Conservation (phyloP, 2,329 filamentous ascomycete genomes). For the Neofusicoccum parvum region DNA sequence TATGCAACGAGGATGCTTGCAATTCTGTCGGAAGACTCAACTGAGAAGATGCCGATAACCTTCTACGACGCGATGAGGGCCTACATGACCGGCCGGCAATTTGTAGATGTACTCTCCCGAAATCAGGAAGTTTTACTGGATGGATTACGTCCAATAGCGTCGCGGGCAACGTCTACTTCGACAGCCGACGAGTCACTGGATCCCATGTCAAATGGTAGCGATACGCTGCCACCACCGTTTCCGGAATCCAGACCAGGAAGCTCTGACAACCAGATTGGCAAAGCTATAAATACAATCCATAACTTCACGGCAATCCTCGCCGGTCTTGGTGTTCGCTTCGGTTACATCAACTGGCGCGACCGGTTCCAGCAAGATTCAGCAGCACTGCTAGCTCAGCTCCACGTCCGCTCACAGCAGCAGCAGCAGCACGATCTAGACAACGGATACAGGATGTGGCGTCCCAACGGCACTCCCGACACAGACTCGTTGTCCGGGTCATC, state of each 20-base stretch:
- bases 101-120: constrained; percentile 59
- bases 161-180: constrained; percentile 31
- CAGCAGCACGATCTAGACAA: constrained; percentile 1
- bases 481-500: constrained; percentile 13
- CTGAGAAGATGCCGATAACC: constrained; percentile 70
- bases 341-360: constrained; percentile 53
- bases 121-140: constrained; percentile 50
- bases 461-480: background rate
- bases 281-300: constrained; percentile 51
- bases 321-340: constrained; percentile 50
- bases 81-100: constrained; percentile 66
- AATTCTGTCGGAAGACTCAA: constrained; percentile 57
- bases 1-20: constrained; percentile 76
- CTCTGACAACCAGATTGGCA: constrained; percentile 38
- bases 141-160: constrained; percentile 40
- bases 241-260: constrained; percentile 29
- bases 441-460: background rate
- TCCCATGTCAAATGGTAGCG: constrained; percentile 37
- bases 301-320: constrained; percentile 50
- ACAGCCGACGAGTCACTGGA: constrained; percentile 35
- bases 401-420: constrained; percentile 33
- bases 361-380: constrained; percentile 51
- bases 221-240: constrained; percentile 35
- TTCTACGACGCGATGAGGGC: constrained; percentile 86
- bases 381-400: constrained; percentile 44